Evolutionary conservation across 441 rosid species (phyloP), one percentile per base, ranked within the genome.

Genomic region (Codiaeum variegatum): DNA sequence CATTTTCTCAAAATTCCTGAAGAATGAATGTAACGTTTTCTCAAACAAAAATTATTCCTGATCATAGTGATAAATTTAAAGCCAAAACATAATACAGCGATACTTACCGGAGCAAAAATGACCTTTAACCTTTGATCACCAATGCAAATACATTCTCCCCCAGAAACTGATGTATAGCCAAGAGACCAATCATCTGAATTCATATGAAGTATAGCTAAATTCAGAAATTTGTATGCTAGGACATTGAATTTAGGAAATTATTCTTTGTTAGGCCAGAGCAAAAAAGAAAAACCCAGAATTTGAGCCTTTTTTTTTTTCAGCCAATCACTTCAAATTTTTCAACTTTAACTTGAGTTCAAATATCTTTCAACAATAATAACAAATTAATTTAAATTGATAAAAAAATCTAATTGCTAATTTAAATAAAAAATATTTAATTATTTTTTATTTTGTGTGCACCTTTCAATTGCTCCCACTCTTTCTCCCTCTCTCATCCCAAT

Each of bases 101-200:
- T 36, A 71, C 66, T 70, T 84, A 92, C 98, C 78, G 97, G 97
- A 78, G 98, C 82, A 83, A 82, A 92, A 75, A 92, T 79, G 40
- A 83, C 78, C 3, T 76, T 87, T 82, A 94, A 78, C 76, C 73
- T 85, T 75, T 92, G 91, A 82, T 92, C 97, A 72, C 90, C 90
- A 81, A 94, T 87, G 79, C 83, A 85, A 51, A 94, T 85, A 31
- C 87, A 85, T 83, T 94, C 98, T 69, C 80, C 95, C 66, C 97
- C 94, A 69, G 89, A 84, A 83, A 92, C 88, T 52, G 85, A 83
- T 64, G 83, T 90, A 73, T 73, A 85, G 64, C 86, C 83, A 73
- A 88, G 89, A 77, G 93, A 87, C 92, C 97, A 92, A 81, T 84
- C 85, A 72, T 77, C 97, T 94, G 85, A 54, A 68, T 77, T 75